A percentile compares a stretch with the other conserved stretches of the same genome.
phyloP scores from a whole-genome alignment of 2,329 filamentous ascomycete species.

The Stromatinia cepivora region DNA sequence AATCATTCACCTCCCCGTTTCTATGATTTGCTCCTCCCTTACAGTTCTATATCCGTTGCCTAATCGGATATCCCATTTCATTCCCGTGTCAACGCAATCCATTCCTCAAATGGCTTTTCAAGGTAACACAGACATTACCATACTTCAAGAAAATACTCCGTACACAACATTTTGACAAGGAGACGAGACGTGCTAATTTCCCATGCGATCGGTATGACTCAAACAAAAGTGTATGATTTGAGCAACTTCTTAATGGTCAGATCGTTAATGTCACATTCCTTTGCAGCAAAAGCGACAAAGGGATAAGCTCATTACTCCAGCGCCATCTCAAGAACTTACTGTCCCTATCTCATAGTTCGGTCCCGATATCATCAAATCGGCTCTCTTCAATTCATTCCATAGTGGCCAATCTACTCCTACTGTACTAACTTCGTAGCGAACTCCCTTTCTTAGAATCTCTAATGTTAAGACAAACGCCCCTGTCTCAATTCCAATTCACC shows the following conservation, averaged over 20 bases:
- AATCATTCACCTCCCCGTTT: no score
- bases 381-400: no score
- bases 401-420: background rate
- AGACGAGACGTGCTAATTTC: background rate
- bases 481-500: slow-evolving; percentile 2
- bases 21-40: background rate
- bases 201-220: no score
- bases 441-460: background rate
- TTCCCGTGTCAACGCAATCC: background rate
- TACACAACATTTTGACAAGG: background rate
- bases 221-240: no score
- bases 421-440: background rate
- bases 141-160: background rate
- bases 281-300: background rate
- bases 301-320: background rate
- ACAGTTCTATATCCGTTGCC: no score
- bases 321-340: background rate
- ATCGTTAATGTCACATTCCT: background rate
- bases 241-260: no score
- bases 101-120: background rate
- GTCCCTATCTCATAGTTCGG: background rate
- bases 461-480: background rate
- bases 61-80: background rate
- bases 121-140: background rate
- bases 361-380: background rate